Base-by-base conservation (phyloP, 441 rosid genomes). In the Populus trichocarpa region DNA sequence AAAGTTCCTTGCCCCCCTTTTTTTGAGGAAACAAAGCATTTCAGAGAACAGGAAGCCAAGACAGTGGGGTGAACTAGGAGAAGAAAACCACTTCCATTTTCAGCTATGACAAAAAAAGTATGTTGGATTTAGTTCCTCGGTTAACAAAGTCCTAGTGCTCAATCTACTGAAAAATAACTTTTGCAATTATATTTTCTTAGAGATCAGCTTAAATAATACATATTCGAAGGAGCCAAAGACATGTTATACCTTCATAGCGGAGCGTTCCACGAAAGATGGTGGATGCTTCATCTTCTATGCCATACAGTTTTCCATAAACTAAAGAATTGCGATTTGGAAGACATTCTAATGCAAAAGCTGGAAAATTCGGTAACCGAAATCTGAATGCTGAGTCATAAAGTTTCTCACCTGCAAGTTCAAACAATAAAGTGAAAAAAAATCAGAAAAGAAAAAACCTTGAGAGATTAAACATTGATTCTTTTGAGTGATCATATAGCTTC, bases 341-440 rank as follows among this genome's bases (percentile, higher is more conserved):
- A 84, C 95, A 96, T 82, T 96, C 99, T 79, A 96, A 82, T 75
- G 98, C 98, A 84, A 96, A 96, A 81, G 99, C 97, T 40, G 98
- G 99, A 80, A 96, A 93, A 80, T 92, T 86, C 18, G 99, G 85
- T 70, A 93, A 81, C 77, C 94, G 85, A 77, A 86, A 83, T 78
- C 84, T 89, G 66, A 67, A 78, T 8, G 92, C 92, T 69, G 98
- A 96, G 86, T 90, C 95, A 82, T 89, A 93, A 33, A 96, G 92
- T 68, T 82, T 59, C 69, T 90, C 90, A 30, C 99, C 98, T 95
- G 88, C 65, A 73, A 70, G 70, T 79, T 77, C 35, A 82, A 36
- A 77, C 28, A 23, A 42, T 66, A 67, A 73, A 67, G 82, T 72
- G 32, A 69, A 78, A 50, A 14, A 67, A 72, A 63, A 67, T 74